Base-by-base conservation (phyloP, 2,329 filamentous ascomycete species). In the Huntiella decipiens region DNA sequence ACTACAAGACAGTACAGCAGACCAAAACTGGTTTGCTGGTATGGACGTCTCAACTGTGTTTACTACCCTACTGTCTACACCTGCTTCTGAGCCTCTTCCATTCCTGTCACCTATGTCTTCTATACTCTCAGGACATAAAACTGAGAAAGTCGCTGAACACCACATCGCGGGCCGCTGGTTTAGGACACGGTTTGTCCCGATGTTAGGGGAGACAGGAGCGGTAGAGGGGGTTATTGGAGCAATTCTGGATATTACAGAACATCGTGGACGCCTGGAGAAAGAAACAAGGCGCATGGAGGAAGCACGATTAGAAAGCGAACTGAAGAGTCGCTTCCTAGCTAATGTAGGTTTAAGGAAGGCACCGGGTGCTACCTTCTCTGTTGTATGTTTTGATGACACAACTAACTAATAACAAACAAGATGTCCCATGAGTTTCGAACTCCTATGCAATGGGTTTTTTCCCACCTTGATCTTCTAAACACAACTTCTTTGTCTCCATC, bases 381-480 rank as follows among this genome's bases (percentile, higher is more conserved):
- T 10, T 28, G 6, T 8, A 2, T 19, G 56, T 38, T n/a, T 5
- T 5, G 5, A 8, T 40, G 39, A 33, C 36, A 13, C n/a, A 10
- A 11, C 12, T n/a, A 10, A 44, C 57, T 44, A 38, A 47, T 15
- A 19, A 32, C 16, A 31, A 8, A 22, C 12, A n/a, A 71, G 59
- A 84, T 84, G 79, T 81, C 76, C n/a, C 80, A 84, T 56, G 80
- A 85, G 56, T 83, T 85, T 42, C 68, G 78, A 38, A 84, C 79
- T 0, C 82, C 82, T 1, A 86, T 88, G 51, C 81, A 79, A 1
- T 82, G 82, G 15, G 80, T 87, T 4, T 77, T 87, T 49, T 82
- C 82, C 17, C 86, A 86, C 80, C 74, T 77, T 1, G 81, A 87
- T 54, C 64, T 88, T 6, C 62, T 87, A 5, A 65, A 78, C 28